A percentile compares a stretch with the other conserved stretches of the same genome.
Conservation (phyloP, 768 basidiomycete species). For the Trametes gibbosa region DNA sequence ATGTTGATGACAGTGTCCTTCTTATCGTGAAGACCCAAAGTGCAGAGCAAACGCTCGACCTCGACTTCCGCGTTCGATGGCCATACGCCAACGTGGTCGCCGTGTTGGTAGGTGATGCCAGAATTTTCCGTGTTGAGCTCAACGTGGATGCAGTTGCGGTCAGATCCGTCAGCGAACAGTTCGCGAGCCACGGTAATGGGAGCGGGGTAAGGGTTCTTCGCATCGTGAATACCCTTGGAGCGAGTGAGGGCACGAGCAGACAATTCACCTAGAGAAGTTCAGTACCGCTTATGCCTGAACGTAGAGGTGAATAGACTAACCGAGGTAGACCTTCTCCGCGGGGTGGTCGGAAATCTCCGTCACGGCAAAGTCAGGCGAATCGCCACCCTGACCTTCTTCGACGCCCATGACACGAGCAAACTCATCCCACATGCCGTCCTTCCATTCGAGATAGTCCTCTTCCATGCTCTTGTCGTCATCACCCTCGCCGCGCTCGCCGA, state of each 20-base stretch:
- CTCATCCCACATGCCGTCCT: conserved; percentile 94
- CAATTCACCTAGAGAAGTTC: conserved; percentile 68
- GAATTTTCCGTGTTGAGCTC: conserved; percentile 94
- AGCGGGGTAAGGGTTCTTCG: conserved; percentile 94
- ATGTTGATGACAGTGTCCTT: conserved; percentile 84
- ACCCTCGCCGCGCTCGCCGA: conserved; percentile 91
- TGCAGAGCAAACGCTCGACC: conserved; percentile 82
- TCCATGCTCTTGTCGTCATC: conserved; percentile 99
- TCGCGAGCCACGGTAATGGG: conserved; percentile 77
- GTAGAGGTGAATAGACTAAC: conserved; percentile 38
- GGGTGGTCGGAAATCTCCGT: conserved; percentile 76
- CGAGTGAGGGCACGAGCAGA: conserved; percentile 91
- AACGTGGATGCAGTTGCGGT: conserved; percentile 91
- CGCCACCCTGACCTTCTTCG: conserved; percentile 95
- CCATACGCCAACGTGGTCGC: conserved; percentile 98
- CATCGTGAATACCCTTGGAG: conserved; percentile 95
- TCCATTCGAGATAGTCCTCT: conserved; percentile 99
- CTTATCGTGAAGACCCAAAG: conserved; percentile 81
- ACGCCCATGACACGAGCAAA: conserved; percentile 82
- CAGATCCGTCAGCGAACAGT: conserved; percentile 70
- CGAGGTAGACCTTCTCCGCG: conserved; percentile 89
- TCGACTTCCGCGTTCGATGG: conserved; percentile 92
- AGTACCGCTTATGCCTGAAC: background rate
- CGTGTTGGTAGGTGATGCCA: conserved; percentile 97
- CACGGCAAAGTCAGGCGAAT: conserved; percentile 91